Percentiles rank a stretch among this genome's conserved stretches.
phyloP scores from a whole-genome alignment of 2,329 filamentous ascomycete species.

The Ophidiomyces ophidiicola region DNA sequence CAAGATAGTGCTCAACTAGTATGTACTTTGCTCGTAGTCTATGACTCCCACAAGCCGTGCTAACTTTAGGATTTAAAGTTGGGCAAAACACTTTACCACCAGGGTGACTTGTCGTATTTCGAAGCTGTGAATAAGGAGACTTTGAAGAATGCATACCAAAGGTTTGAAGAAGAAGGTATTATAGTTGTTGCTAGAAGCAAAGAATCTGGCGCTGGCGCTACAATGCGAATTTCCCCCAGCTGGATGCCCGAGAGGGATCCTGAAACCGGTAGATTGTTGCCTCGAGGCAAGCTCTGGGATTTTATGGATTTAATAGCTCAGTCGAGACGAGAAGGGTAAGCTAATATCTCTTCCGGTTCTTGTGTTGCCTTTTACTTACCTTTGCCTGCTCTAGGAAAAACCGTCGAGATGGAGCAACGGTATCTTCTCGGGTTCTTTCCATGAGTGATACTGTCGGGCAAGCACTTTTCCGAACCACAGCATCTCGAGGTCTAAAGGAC shows the following conservation, averaged over 20 bases:
- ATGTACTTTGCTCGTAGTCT: conserved; percentile 24
- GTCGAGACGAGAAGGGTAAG: conserved; percentile 63
- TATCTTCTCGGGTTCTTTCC: conserved; percentile 65
- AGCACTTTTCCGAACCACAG: conserved; percentile 46
- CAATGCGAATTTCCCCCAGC: conserved; percentile 55
- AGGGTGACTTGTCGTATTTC: conserved; percentile 93
- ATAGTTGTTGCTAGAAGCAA: conserved; percentile 59
- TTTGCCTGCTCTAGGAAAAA: conserved; percentile 51
- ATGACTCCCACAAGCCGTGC: neutral
- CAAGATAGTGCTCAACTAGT: conserved; percentile 73
- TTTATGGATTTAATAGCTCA: conserved; percentile 81
- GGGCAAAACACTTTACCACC: conserved; percentile 93
- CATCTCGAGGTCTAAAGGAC: conserved; percentile 15
- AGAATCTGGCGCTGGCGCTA: conserved; percentile 34
- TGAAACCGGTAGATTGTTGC: conserved; percentile 47
- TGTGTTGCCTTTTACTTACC: neutral
- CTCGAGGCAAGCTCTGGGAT: conserved; percentile 72
- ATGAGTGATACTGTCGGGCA: conserved; percentile 63
- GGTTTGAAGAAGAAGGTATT: conserved; percentile 85
- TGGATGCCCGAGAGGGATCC: conserved; percentile 62
- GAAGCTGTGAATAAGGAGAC: conserved; percentile 98
- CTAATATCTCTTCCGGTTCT: neutral
- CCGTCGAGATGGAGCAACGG: conserved; percentile 79
- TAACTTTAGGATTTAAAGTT: conserved; percentile 40
- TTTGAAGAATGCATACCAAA: conserved; percentile 78